Conservation (phyloP, 1,284 basidiomycete genomes). For the Polyporus tsugae region DNA sequence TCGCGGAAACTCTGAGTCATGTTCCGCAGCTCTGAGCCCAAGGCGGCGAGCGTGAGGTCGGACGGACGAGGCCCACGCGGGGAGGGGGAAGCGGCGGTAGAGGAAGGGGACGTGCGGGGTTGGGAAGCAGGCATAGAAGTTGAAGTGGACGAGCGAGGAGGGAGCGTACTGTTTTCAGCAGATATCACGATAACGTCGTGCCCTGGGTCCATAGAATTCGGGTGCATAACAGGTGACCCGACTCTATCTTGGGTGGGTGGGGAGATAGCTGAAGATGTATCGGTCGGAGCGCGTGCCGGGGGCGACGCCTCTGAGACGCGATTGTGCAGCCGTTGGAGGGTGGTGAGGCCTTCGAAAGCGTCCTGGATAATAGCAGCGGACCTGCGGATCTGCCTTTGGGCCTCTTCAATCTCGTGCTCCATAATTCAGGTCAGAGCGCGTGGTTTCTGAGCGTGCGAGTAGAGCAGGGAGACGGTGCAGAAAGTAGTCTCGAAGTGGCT, state of each 20-base stretch:
- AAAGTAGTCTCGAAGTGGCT: background rate
- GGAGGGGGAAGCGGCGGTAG: conserved; percentile 1
- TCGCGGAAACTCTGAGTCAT: conserved; percentile 28
- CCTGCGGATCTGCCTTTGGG: conserved; percentile 27
- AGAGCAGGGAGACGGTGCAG: background rate
- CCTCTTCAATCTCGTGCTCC: conserved; percentile 31
- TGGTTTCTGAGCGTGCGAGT: background rate
- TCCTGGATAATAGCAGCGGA: conserved; percentile 29
- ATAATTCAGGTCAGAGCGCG: conserved; percentile 15
- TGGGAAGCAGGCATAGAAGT: conserved; percentile 5
- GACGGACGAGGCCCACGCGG: conserved; percentile 14
- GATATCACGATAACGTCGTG: conserved; percentile 42
- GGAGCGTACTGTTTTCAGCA: conserved; percentile 21
- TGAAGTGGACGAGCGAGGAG: conserved; percentile 5
- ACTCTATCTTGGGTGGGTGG: background rate
- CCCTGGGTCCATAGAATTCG: conserved; percentile 37
- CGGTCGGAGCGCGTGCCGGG: conserved; percentile 4
- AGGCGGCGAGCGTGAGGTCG: conserved; percentile 21
- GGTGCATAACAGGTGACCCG: background rate
- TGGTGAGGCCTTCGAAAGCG: conserved; percentile 29
- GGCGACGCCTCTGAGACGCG: conserved; percentile 22
- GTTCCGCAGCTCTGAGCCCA: conserved; percentile 23
- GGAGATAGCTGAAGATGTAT: background rate
- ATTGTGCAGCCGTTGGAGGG: conserved; percentile 18
- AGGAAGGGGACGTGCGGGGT: background rate